Evolutionary conservation across 768 basidiomycete genomes (phyloP).

Genomic region (Termitomyces sp.): DNA sequence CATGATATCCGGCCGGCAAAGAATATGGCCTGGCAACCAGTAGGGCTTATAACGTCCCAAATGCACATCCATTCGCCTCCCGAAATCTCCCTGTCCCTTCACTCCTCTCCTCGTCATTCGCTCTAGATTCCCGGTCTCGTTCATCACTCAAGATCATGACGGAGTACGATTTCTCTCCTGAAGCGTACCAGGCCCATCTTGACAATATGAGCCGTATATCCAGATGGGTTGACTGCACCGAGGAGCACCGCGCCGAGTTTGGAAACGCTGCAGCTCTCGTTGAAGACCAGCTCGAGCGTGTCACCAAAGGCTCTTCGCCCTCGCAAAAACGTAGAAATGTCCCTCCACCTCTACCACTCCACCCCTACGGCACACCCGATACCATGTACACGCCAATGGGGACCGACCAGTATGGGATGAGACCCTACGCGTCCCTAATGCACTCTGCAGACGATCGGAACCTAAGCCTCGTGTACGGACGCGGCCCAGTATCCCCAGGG

Average conservation of each 20-base stretch:
- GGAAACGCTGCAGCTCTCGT: conserved; percentile 16
- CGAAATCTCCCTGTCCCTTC: neutral
- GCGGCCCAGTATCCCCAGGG: conserved; percentile 12
- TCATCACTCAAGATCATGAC: conserved; percentile 12
- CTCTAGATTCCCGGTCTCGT: neutral
- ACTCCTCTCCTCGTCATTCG: too few species aligned
- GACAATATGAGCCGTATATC: conserved; percentile 17
- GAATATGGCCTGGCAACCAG: conserved; percentile 7
- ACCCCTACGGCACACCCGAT: conserved; percentile 8
- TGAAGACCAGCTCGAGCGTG: neutral
- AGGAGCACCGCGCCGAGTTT: conserved; percentile 14
- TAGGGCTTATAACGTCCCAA: conserved; percentile 1
- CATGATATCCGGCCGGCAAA: conserved; percentile 7
- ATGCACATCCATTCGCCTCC: neutral
- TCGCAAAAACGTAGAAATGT: conserved; percentile 6
- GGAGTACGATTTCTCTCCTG: conserved; percentile 21
- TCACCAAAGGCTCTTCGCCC: neutral
- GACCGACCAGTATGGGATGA: neutral
- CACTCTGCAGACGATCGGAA: conserved; percentile 3
- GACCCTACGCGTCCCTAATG: conserved; percentile 6
- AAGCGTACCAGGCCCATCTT: conserved; percentile 15
- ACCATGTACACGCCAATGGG: neutral
- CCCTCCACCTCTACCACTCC: conserved; percentile 11
- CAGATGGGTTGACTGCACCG: conserved; percentile 16
- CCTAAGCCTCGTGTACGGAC: conserved; percentile 9